Conservation (phyloP, 805 yeast species). For the Lipomyces yamadae region DNA sequence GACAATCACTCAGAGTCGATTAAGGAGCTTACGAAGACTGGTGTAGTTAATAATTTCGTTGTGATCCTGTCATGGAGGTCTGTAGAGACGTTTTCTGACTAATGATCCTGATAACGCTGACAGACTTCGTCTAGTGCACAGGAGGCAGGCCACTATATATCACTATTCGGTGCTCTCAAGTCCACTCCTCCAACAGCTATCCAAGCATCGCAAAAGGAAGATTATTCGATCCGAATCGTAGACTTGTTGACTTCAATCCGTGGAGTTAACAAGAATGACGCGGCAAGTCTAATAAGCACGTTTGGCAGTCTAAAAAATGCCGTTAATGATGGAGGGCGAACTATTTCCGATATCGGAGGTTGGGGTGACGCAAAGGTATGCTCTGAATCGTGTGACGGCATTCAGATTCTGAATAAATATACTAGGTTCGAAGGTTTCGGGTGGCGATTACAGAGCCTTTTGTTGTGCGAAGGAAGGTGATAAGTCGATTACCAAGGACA, state of each 20-base stretch:
- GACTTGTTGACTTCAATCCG: conserved; percentile 46
- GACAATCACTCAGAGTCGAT: conserved; percentile 47
- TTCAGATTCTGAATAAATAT: not conserved
- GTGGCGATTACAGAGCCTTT: conserved; percentile 42
- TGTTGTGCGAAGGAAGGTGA: conserved; percentile 11
- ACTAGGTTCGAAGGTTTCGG: conserved; percentile 37
- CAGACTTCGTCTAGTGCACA: conserved; percentile 20
- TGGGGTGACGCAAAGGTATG: conserved; percentile 45
- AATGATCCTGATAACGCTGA: not conserved
- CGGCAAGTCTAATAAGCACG: conserved; percentile 42
- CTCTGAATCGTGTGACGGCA: not conserved
- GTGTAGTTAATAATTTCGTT: conserved; percentile 44
- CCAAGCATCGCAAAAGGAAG: conserved; percentile 43
- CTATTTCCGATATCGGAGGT: conserved; percentile 42
- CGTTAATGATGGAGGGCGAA: conserved; percentile 39
- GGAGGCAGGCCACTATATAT: conserved; percentile 49
- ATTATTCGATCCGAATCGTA: conserved; percentile 45
- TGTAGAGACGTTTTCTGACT: conserved; percentile 7
- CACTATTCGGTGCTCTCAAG: conserved; percentile 44
- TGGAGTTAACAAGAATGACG: conserved; percentile 49
- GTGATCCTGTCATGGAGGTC: conserved; percentile 47
- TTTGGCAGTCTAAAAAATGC: conserved; percentile 46
- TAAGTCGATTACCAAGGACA: not conserved
- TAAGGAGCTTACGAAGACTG: conserved; percentile 45
- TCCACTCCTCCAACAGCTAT: conserved; percentile 43